Percentiles rank a stretch among this genome's conserved stretches.
Conservation (phyloP, 345 rosid species). For the Syzygium jambos region DNA sequence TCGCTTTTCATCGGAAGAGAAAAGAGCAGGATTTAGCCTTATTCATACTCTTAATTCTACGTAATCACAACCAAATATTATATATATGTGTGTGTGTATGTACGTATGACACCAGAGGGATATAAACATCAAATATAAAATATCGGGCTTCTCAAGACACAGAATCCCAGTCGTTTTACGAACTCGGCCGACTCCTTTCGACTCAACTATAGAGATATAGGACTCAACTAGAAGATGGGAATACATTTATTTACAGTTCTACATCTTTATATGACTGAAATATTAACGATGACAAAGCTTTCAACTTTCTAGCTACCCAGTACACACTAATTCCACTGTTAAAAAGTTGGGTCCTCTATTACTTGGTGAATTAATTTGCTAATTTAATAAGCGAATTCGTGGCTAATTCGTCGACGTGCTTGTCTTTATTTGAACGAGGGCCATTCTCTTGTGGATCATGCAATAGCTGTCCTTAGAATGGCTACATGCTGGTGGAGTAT, state of each 20-base stretch:
- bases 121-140: background rate
- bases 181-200: fast-evolving
- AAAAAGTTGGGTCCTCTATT: background rate
- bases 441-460: background rate
- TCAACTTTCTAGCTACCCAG: background rate
- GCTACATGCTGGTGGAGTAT: background rate
- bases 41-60: no score
- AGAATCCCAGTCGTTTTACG: background rate
- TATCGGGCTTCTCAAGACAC: background rate
- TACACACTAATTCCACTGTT: background rate
- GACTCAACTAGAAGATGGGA: fast-evolving
- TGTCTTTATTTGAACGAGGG: background rate
- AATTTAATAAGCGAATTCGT: background rate
- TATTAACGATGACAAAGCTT: fast-evolving
- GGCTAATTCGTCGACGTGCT: background rate
- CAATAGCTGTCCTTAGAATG: background rate
- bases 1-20: no score
- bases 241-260: background rate
- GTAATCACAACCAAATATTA: no score
- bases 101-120: no score
- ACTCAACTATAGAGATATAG: background rate
- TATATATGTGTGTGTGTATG: no score
- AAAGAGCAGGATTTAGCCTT: no score
- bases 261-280: background rate
- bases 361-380: background rate